Percentiles rank a stretch among this genome's conserved stretches.
phyloP scores from a whole-genome alignment of 345 rosid genomes.

The Jatropha curcas region DNA sequence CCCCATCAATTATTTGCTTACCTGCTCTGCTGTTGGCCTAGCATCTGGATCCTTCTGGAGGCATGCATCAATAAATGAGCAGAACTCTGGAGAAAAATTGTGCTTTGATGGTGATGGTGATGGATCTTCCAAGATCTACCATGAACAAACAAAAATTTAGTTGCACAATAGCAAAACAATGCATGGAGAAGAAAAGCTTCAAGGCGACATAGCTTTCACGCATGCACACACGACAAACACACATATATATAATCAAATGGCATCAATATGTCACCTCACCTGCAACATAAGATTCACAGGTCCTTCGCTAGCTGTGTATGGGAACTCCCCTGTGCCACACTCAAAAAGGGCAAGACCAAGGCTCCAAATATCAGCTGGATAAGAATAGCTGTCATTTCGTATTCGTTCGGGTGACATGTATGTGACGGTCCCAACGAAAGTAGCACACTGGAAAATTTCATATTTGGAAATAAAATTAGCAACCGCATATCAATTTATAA shows the following conservation, averaged over 20 bases:
- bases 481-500: constrained; percentile 16
- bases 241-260: neutral
- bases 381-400: constrained; percentile 76
- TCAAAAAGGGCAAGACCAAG: constrained; percentile 93
- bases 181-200: neutral
- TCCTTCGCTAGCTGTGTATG: constrained; percentile 82
- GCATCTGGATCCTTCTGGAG: constrained; percentile 79
- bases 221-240: neutral
- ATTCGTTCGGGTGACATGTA: constrained; percentile 98
- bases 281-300: constrained; percentile 95
- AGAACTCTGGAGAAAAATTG: constrained; percentile 79
- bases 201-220: neutral
- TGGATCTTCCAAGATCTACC: constrained; percentile 90
- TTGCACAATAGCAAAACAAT: constrained; percentile 4
- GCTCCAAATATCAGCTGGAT: constrained; percentile 98
- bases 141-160: constrained; percentile 13
- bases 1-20: constrained; percentile 22
- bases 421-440: constrained; percentile 98
- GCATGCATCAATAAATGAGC: constrained; percentile 85
- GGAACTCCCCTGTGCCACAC: constrained; percentile 96
- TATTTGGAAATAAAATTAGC: constrained; percentile 24
- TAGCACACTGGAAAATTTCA: constrained; percentile 71
- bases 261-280: constrained; percentile 39
- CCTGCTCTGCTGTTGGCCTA: constrained; percentile 95
- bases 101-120: constrained; percentile 78